phyloP scores from a whole-genome alignment of 441 rosid genomes.

The Viola pubescens region DNA sequence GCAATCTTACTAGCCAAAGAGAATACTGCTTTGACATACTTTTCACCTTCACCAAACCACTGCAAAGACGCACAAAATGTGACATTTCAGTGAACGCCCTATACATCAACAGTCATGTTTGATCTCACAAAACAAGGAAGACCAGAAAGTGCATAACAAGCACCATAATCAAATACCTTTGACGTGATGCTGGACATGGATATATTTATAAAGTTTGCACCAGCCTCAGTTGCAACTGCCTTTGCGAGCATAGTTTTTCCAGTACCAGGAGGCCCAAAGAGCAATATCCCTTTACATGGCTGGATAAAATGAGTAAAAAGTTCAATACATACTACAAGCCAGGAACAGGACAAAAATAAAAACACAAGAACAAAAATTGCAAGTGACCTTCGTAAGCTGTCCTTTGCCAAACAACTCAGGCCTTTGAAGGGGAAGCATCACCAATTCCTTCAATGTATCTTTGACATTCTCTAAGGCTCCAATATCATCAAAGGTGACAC shows the following conservation, averaged over 20 bases:
- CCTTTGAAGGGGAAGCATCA: constrained; percentile 99
- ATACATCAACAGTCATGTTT: constrained; percentile 2
- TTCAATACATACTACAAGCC: neutral
- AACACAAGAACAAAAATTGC: constrained; percentile 1
- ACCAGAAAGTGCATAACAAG: neutral
- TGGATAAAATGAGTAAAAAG: constrained; percentile 23
- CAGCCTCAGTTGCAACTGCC: constrained; percentile 99
- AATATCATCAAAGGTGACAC: constrained; percentile 92
- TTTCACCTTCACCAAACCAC: constrained; percentile 99
- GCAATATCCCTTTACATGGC: constrained; percentile 95
- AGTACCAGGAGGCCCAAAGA: constrained; percentile 99
- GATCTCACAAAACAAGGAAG: constrained; percentile 4
- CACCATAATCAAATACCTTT: constrained; percentile 43
- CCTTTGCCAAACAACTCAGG: constrained; percentile 97
- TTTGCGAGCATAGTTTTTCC: constrained; percentile 99
- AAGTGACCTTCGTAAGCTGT: constrained; percentile 83
- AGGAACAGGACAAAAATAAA: neutral
- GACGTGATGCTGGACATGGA: constrained; percentile 99
- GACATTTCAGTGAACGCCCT: neutral
- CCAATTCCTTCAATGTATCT: constrained; percentile 96
- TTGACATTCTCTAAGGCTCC: constrained; percentile 97
- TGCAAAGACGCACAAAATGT: constrained; percentile 33
- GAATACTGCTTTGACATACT: constrained; percentile 94
- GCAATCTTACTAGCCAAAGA: constrained; percentile 99
- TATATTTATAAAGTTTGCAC: constrained; percentile 95